Base-by-base conservation (phyloP, 352 stramenopile genomes). In the Phytophthora syringae region DNA sequence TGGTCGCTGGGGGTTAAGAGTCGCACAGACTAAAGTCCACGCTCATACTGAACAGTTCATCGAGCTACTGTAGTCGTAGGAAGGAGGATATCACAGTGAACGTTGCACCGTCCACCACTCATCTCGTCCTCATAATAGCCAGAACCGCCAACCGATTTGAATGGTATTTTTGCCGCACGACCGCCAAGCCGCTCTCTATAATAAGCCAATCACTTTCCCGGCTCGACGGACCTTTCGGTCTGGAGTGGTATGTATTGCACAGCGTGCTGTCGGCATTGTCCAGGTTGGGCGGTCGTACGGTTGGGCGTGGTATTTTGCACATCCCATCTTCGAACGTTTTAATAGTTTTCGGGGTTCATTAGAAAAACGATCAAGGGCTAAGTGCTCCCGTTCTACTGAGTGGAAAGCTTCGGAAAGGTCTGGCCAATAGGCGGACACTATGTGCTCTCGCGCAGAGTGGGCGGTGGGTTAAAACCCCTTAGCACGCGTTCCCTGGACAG, bases 171-270 rank as follows among this genome's bases (percentile, higher is more conserved):
- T 49, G 42, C 43, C 43, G 43, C 43, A 13, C 43, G 43, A 28
- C 43, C 43, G 43, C 43, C 21, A 50, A 36, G 43, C 22, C 43
- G 21, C 43, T 9, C n/a, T 49, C 43, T 7, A 50, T 34, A 32
- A 52, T 52, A 52, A 40, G 13, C n/a, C 45, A 24, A 52, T 52
- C 27, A 52, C 45, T 52, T 40, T 52, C 27, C 45, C 45, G 11
- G 2, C n/a, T 52, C n/a, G 15, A 52, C 45, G n/a, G 45, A 30
- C 45, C 27, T n/a, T 18, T 25, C 16, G 20, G 25, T 11, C 24
- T 13, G 45, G 45, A 40, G 25, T 10, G 45, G 25, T 52, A 52
- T 39, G 39, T 15, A 25, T 52, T 52, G 45, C 45, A 40, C 13
- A 52, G 7, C 2, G 45, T 40, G 45, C 45, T 15, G 45, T 52